Evolutionary conservation across 345 rosid species (phyloP).

Genomic region (Clausena lansium): DNA sequence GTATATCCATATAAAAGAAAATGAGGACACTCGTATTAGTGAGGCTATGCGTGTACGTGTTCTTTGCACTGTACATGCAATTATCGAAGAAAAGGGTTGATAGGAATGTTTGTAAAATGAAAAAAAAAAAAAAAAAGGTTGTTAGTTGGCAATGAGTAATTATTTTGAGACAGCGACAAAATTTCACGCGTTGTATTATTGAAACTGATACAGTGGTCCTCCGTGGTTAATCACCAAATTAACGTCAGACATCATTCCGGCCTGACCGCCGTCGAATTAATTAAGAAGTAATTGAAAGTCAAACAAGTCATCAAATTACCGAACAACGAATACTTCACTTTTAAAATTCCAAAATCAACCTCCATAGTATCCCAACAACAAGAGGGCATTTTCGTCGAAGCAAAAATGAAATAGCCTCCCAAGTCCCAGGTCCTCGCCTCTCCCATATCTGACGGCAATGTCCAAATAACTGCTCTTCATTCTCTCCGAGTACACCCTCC

Average conservation of each 20-base stretch:
- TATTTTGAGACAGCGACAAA: not conserved
- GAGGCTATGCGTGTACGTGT: too few species aligned
- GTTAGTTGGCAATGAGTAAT: too few species aligned
- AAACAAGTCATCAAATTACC: slow-evolving; percentile 1
- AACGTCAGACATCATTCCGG: not conserved
- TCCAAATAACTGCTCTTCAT: slow-evolving; percentile 16
- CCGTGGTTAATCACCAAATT: not conserved
- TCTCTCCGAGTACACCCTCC: not conserved
- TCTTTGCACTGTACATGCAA: too few species aligned
- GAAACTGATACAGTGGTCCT: not conserved
- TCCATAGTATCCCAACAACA: slow-evolving; percentile 5
- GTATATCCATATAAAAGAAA: too few species aligned
- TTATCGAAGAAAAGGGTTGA: too few species aligned
- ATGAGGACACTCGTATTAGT: too few species aligned
- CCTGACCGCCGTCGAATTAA: not conserved
- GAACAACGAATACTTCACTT: not conserved
- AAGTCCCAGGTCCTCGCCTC: not conserved
- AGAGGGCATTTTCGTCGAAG: slow-evolving; percentile 41
- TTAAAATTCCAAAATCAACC: not conserved
- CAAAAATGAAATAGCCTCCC: not conserved
- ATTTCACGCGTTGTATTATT: not conserved
- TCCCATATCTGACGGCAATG: not conserved
- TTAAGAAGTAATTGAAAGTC: not conserved
- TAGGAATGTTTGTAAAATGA: too few species aligned
- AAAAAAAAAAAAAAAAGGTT: too few species aligned